A percentile compares a stretch with the other conserved stretches of the same genome.
These are phyloP conservation scores for Iodosphaeria phyllophila DNA, from an alignment of 2,329 filamentous ascomycete genomes.

Conservation along the genomic window DNA sequence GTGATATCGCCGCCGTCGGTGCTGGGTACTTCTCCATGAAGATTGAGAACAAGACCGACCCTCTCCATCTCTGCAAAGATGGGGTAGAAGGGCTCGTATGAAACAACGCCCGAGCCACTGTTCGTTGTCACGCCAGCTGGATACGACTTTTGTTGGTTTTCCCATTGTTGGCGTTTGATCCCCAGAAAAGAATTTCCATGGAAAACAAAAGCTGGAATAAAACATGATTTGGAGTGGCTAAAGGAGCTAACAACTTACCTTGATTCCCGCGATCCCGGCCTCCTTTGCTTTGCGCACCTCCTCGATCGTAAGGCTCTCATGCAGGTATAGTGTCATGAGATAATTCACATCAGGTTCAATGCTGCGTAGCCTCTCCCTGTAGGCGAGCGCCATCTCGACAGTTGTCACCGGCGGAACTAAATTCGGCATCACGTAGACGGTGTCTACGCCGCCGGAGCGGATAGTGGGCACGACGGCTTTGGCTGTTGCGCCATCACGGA, in stretches of 20 bases:
- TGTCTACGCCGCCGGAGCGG: constrained; percentile 29
- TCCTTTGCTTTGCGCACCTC: constrained; percentile 40
- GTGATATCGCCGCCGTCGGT: constrained; percentile 13
- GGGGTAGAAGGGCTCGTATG: constrained; percentile 33
- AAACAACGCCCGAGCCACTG: constrained; percentile 27
- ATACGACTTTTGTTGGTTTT: constrained; percentile 1
- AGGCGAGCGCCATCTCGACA: constrained; percentile 25
- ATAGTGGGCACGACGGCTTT: constrained; percentile 29
- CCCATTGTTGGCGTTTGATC: neutral
- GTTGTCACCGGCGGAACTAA: constrained; percentile 29
- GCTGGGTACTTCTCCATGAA: constrained; percentile 42
- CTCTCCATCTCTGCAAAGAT: constrained; percentile 50
- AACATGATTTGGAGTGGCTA: neutral
- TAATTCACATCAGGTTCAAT: constrained; percentile 28
- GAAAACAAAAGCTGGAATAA: too few relatives aligned
- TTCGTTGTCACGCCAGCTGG: constrained; percentile 14
- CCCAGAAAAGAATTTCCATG: too few relatives aligned
- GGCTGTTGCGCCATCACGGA: constrained; percentile 26
- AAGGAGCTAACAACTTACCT: constrained; percentile 21
- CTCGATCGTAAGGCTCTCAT: constrained; percentile 27
- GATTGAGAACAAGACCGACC: constrained; percentile 43
- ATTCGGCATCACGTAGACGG: constrained; percentile 35
- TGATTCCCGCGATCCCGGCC: constrained; percentile 34
- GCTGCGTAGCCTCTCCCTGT: constrained; percentile 22
- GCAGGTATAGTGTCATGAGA: constrained; percentile 33